Evolutionary conservation across 2,329 filamentous ascomycete species (phyloP).

Genomic region (Cryphonectria radicalis): DNA sequence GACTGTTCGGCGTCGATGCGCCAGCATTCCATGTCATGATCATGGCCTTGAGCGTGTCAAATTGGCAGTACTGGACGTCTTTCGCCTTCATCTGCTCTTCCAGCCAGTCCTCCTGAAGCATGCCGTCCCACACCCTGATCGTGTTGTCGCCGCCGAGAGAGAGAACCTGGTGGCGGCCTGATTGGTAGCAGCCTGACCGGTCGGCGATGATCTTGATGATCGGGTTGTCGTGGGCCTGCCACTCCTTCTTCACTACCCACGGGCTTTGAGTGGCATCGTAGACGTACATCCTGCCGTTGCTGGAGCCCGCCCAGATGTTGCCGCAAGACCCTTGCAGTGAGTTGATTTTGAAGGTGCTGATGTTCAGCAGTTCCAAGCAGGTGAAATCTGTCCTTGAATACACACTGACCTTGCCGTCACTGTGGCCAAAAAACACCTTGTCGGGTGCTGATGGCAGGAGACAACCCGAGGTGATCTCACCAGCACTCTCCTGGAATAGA

Average conservation of each 20-base stretch:
- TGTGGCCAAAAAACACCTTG: slow-evolving; percentile 87
- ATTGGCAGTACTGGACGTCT: slow-evolving; percentile 82
- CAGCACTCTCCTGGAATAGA: slow-evolving; percentile 71
- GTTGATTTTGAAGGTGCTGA: slow-evolving; percentile 96
- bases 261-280: slow-evolving; percentile 84
- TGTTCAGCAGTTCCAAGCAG: slow-evolving; percentile 78
- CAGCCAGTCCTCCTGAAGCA: slow-evolving; percentile 94
- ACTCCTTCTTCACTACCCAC: slow-evolving; percentile 92
- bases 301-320: slow-evolving; percentile 91
- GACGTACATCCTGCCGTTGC: slow-evolving; percentile 89
- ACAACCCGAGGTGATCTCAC: slow-evolving; percentile 86
- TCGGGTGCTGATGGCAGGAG: slow-evolving; percentile 74
- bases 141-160: slow-evolving; percentile 87
- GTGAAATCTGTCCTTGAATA: slow-evolving; percentile 79
- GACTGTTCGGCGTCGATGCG: slow-evolving; percentile 84
- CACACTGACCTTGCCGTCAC: slow-evolving; percentile 92
- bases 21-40: slow-evolving; percentile 97
- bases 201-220: slow-evolving; percentile 80
- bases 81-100: slow-evolving; percentile 84
- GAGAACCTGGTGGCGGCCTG: slow-evolving; percentile 82
- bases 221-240: slow-evolving; percentile 86
- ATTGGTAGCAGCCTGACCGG: slow-evolving; percentile 79
- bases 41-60: slow-evolving; percentile 78
- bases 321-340: slow-evolving; percentile 79
- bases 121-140: slow-evolving; percentile 86